Base-by-base conservation (phyloP, 1,139 yeast species). In the Geotrichum armillariae region DNA sequence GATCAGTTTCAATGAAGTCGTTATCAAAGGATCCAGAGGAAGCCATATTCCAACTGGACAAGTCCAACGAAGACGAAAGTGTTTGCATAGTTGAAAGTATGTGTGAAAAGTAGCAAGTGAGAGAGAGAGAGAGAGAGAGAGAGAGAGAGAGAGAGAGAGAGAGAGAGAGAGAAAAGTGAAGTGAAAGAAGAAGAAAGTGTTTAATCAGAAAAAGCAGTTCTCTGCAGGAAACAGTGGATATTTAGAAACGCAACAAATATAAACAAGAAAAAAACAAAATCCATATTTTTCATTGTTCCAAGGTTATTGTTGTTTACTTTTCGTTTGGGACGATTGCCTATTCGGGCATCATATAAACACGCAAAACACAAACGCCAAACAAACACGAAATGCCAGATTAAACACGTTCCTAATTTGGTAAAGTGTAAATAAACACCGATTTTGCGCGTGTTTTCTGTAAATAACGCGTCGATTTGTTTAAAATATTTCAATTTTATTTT, bases 41-140 rank as follows among this genome's bases (percentile, higher is more conserved):
- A 23, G 27, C 31, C 35, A 50, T 37, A 39, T 39, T 46, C 53
- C 53, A 50, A 32, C 44, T 46, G 41, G 53, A 34, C 17, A 50
- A 31, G 33, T 50, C 53, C 41, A 50, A 35, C 11, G 49, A 34
- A 21, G 50, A 41, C 12, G 41, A 20, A 17, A 36, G 36, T 3
- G 47, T 27, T 44, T 44, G 47, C 41, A 37, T 35, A 21, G 21
- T 44, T 35, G 29, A 22, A 9, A 21, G 14, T 37, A 8, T 12
- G 14, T 37, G 11, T 25, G 11, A 18, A 16, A 20, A 20, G 18
- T 44, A 16, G 14, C 41, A 35, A 31, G 32, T 22, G 32, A 35
- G 8, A 23, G 8, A 7, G 23, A n/a, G 29, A 25, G 11, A 27
- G 35, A 29, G 17, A n/a, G 14, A 21, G 9, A 23, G 7, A 6